Base-by-base conservation (phyloP, 169 alveolate species). In the Plasmodium billcollinsi region DNA sequence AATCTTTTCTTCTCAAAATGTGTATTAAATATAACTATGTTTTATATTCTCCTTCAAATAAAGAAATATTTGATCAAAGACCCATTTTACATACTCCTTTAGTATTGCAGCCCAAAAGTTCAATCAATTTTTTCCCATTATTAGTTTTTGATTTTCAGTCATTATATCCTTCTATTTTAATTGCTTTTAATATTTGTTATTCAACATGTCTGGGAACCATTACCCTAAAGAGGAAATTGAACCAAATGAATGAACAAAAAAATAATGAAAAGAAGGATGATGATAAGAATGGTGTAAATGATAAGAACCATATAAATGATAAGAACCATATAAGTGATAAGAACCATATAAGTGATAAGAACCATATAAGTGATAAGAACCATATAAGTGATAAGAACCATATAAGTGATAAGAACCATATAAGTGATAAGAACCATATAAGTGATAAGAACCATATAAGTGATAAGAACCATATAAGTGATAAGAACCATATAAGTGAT, bases 91-190 rank as follows among this genome's bases (percentile, higher is more conserved):
- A 96, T n/a, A 88, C 93, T n/a, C 97, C 97, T 4, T 74, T 92
- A 94, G 99, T 97, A 24, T 93, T 97, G 73, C 99, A 96, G 75
- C 99, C 99, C 12, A 91, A 78, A 50, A 94, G 96, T 20, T 98
- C 98, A 6, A 97, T 97, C 90, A 97, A 97, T 91, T 95, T 97
- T 54, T 94, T 94, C 54, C 99, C 99, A 1, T 96, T 98, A 39
- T 97, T 98, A 14, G 98, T 99, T 18, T 92, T 98, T 67, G 99
- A 98, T 92, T 98, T 98, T 91, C 98, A 98, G 39, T 97, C 99
- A 72, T 96, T 97, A 43, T 98, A 99, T 93, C 99, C 99, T 24
- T 96, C 99, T 33, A 98, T 97, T 74, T 96, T 97, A 97, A 98
- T 97, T 88, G 99, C 99, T 20, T 98, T 97, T 93, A 97, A 98